Evolutionary conservation across 306 rosid species (phyloP), one percentile per base, ranked within the genome.

Genomic region (Abrus precatorius): DNA sequence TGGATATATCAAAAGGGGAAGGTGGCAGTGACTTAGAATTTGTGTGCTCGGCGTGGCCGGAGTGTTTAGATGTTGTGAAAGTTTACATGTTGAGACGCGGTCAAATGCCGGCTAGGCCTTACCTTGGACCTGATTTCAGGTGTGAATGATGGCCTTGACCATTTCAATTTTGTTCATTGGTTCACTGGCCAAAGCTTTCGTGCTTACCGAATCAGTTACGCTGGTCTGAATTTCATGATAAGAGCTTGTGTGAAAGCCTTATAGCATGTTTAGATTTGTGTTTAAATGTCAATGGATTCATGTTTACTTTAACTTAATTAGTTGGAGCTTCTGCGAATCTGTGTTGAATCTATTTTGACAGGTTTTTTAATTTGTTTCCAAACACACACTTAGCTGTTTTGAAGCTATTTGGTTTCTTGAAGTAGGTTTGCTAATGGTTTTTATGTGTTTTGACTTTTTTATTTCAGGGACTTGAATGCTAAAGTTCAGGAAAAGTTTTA

Each of bases 21-120:
- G 87, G 70, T 77, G 88, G 77, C n/a, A 40, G 62, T 20, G 86
- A 79, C 63, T 84, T 92, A 54, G 91, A 88, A 90, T 90, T 93
- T 14, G 38, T 89, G 52, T 95, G 99, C 85, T 95, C 97, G 0
- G 92, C 92, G 7, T 95, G 97, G 97, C 95, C 93, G 0, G 91
- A 83, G 9, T 6, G 73, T 59, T 74, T 93, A 56, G 90, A 89
- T 83, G 80, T 95, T 84, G 91, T 88, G 83, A 91, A 78, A 80
- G 86, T 90, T 81, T 95, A 85, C 81, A 59, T 82, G 20, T 87
- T 88, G 57, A 52, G 53, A 49, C 87, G 78, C n/a, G 80, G 87
- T 74, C 10, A 63, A 11, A 83, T 60, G 83, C 86, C 47, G 10
- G 68, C 88, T 30, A 84, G 57, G 69, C 90, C 97, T 72, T 90